A percentile compares a stretch with the other conserved stretches of the same genome.
phyloP scores from a whole-genome alignment of 2,329 filamentous ascomycete genomes.

The Pseudogymnoascus sp. region DNA sequence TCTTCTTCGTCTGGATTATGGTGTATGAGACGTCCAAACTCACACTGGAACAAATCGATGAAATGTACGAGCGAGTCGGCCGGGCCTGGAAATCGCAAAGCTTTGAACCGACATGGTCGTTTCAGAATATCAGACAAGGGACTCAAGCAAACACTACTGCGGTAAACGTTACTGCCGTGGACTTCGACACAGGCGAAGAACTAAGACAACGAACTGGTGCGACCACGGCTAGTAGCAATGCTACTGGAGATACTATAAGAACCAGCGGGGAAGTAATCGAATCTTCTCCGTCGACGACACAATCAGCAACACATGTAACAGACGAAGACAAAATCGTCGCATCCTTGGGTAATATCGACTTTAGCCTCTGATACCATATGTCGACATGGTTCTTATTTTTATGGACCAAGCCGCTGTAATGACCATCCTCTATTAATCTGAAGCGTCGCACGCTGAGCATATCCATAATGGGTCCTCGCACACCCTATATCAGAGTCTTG shows the following conservation, averaged over 20 bases:
- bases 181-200: conserved; percentile 19
- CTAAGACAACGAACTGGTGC: conserved; percentile 22
- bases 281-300: conserved; percentile 31
- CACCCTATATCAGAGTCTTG: neutral
- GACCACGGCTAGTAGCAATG: conserved; percentile 18
- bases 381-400: neutral
- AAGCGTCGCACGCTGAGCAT: neutral
- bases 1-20: conserved; percentile 67
- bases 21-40: conserved; percentile 73
- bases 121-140: conserved; percentile 57
- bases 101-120: conserved; percentile 64
- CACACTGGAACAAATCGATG: conserved; percentile 70
- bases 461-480: neutral
- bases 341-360: conserved; percentile 53
- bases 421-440: neutral
- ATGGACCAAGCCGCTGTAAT: neutral
- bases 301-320: conserved; percentile 24
- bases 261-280: conserved; percentile 19
- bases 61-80: conserved; percentile 66
- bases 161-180: conserved; percentile 25
- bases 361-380: conserved; percentile 47
- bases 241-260: conserved; percentile 15
- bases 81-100: conserved; percentile 63
- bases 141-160: conserved; percentile 19
- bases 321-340: conserved; percentile 49